A percentile compares a stretch with the other conserved stretches of the same genome.
Conservation (phyloP, 2,329 filamentous ascomycete genomes). For the Trichoderma gracile region DNA sequence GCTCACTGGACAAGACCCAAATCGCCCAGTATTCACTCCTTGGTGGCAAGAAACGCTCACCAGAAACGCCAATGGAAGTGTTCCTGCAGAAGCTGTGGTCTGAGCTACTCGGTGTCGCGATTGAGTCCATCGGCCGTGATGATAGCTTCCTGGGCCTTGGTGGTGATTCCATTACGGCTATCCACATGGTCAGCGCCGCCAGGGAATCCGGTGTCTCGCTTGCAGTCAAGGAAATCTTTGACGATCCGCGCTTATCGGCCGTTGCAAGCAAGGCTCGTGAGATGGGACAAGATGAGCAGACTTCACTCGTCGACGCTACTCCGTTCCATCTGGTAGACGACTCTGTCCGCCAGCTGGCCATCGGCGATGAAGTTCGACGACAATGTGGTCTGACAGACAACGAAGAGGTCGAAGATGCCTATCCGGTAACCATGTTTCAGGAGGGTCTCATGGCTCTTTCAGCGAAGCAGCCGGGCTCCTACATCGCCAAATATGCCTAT, state of each 20-base stretch:
- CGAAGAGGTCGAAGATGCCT: conserved; percentile 25
- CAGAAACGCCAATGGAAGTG: conserved; percentile 17
- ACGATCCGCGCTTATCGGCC: conserved; percentile 24
- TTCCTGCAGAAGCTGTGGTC: conserved; percentile 21
- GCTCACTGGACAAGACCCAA: neutral
- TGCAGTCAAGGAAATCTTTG: conserved; percentile 27
- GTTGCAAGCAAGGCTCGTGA: conserved; percentile 20
- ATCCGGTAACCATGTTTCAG: conserved; percentile 27
- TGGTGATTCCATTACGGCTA: conserved; percentile 30
- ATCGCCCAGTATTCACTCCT: conserved; percentile 16
- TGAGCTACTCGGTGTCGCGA: conserved; percentile 15
- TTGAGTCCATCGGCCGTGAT: conserved; percentile 26
- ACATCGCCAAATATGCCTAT: conserved; percentile 18
- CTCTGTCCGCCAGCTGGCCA: neutral
- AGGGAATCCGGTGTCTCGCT: conserved; percentile 9
- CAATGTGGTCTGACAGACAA: neutral
- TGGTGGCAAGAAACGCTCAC: neutral
- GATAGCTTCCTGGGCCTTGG: conserved; percentile 31
- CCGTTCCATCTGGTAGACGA: conserved; percentile 8
- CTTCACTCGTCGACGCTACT: neutral
- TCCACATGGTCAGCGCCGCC: conserved; percentile 16
- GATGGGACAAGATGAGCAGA: neutral
- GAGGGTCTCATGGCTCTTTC: conserved; percentile 28
- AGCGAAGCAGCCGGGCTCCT: conserved; percentile 24
- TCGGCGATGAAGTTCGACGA: neutral